Evolutionary conservation across 129 eudicot species (phyloP).

Genomic region (Flaveria ramosissima): DNA sequence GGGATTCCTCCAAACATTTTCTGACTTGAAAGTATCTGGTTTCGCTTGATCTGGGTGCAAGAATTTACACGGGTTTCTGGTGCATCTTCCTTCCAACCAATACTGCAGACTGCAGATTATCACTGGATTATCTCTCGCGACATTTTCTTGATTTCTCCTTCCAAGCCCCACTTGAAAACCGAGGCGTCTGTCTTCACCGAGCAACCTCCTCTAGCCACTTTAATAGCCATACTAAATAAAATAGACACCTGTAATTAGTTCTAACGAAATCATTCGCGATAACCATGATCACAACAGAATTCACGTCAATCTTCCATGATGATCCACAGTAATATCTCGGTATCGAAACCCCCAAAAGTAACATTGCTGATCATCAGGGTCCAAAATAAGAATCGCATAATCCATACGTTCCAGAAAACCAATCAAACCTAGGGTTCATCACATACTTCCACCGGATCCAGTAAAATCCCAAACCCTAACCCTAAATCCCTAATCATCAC

Average conservation of each 20-base stretch:
- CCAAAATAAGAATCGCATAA: constrained; percentile 5
- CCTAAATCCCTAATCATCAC: neutral
- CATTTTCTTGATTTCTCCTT: constrained; percentile 32
- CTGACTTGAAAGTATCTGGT: constrained; percentile 9
- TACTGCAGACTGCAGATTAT: constrained; percentile 45
- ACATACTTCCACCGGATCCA: neutral
- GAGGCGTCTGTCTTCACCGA: constrained; percentile 16
- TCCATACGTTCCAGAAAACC: constrained; percentile 23
- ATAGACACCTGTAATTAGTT: constrained; percentile 30
- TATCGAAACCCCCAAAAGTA: neutral
- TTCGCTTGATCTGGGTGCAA: constrained; percentile 37
- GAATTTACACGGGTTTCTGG: constrained; percentile 51
- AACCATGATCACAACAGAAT: neutral
- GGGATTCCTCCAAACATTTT: constrained; percentile 46
- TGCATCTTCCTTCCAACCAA: constrained; percentile 67
- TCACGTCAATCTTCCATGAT: constrained; percentile 5
- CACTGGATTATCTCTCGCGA: neutral
- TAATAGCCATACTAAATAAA: constrained; percentile 36
- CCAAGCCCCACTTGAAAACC: constrained; percentile 31
- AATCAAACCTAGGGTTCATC: neutral
- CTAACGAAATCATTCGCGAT: neutral
- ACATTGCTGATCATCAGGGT: constrained; percentile 9
- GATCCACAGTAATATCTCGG: neutral
- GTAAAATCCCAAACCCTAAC: neutral
- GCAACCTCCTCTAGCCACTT: constrained; percentile 29